phyloP scores from a whole-genome alignment of 768 basidiomycete species.

The Panellus pusillus region DNA sequence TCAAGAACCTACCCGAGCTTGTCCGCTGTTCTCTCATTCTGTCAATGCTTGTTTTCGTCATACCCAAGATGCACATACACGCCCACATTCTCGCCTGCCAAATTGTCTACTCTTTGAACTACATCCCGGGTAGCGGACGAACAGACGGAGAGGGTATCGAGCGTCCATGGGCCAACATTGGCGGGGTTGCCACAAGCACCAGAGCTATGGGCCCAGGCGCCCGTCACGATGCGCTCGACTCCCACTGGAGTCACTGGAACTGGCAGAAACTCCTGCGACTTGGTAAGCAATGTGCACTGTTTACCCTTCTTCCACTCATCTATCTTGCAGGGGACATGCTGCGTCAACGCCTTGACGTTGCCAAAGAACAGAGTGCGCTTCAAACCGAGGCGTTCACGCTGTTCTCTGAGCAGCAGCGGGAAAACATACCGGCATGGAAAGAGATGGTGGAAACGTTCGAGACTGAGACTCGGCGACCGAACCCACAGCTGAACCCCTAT shows the following conservation, averaged over 20 bases:
- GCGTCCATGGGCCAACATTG: too few species aligned
- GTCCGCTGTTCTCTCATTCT: conserved; percentile 12
- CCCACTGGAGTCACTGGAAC: too few species aligned
- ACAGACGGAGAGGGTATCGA: conserved; percentile 39
- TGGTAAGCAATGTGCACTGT: too few species aligned
- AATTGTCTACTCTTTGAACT: too few species aligned
- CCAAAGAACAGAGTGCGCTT: neutral
- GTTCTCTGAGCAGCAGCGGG: neutral
- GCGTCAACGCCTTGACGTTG: neutral
- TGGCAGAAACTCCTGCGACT: conserved; percentile 26
- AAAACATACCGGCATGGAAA: neutral
- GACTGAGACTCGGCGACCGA: too few species aligned
- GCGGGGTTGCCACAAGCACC: too few species aligned
- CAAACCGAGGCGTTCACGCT: neutral
- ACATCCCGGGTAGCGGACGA: conserved; percentile 26
- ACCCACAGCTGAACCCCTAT: too few species aligned
- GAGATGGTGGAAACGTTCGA: neutral
- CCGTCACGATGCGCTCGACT: conserved; percentile 26
- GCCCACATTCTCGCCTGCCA: conserved; percentile 27
- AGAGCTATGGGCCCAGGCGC: conserved; percentile 38
- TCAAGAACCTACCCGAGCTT: conserved; percentile 10
- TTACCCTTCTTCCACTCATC: neutral
- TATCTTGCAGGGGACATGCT: neutral
- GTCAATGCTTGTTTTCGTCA: too few species aligned
- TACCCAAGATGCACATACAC: conserved; percentile 33